These are phyloP conservation scores for Penicillium paradoxum DNA, from an alignment of 495 filamentous ascomycete genomes.

Conservation along the genomic window DNA sequence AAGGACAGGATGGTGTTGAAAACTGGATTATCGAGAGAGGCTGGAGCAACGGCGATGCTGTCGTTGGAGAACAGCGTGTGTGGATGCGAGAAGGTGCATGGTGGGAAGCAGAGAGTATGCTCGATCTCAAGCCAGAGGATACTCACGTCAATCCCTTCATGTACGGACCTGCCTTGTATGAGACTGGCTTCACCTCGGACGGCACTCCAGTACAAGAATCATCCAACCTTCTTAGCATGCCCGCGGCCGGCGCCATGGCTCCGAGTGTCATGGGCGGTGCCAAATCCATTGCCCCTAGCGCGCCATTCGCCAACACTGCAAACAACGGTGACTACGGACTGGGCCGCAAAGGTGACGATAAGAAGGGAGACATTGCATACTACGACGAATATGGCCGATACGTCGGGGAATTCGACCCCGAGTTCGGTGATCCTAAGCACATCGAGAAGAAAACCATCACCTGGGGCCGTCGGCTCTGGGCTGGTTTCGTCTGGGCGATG, in stretches of 20 bases:
- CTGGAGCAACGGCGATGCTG: conserved; percentile 96
- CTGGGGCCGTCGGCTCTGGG: conserved; percentile 66
- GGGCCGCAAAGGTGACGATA: conserved; percentile 76
- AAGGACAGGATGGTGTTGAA: conserved; percentile 89
- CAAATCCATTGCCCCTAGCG: conserved; percentile 69
- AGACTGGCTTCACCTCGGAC: conserved; percentile 26
- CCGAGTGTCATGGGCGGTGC: conserved; percentile 52
- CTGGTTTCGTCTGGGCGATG: conserved; percentile 71
- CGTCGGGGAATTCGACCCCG: conserved; percentile 62
- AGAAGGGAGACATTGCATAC: conserved; percentile 61
- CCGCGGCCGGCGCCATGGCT: conserved; percentile 56
- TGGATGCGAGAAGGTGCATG: conserved; percentile 93
- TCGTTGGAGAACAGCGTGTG: conserved; percentile 81
- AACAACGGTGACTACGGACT: conserved; percentile 76
- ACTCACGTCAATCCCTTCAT: conserved; percentile 28
- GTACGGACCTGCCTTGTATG: conserved; percentile 32
- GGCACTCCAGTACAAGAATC: conserved; percentile 51
- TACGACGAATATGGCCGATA: conserved; percentile 55
- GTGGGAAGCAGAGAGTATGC: conserved; percentile 98
- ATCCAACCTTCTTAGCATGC: conserved; percentile 54
- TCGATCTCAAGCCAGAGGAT: conserved; percentile 76
- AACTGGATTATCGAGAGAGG: conserved; percentile 93
- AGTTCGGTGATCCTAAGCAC: conserved; percentile 68
- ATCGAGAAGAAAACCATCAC: conserved; percentile 67
- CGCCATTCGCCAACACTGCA: conserved; percentile 50